A percentile compares a stretch with the other conserved stretches of the same genome.
These are phyloP conservation scores for Paracoccidioides lutzii DNA, from an alignment of 2,329 filamentous ascomycete species.

Conservation along the genomic window DNA sequence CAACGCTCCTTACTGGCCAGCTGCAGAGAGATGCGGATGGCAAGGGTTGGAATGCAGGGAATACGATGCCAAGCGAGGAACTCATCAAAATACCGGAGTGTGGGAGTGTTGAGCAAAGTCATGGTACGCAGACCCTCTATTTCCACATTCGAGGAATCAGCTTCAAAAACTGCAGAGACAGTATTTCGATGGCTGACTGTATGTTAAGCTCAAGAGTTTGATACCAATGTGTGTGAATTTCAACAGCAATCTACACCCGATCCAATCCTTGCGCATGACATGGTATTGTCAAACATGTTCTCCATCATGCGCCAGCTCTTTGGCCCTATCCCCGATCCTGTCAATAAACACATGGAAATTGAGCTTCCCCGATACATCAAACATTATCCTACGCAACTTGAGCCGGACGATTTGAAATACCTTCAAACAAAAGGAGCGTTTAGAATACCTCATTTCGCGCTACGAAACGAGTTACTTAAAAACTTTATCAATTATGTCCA, in stretches of 20 bases:
- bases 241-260: not conserved
- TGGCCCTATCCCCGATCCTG: constrained; percentile 31
- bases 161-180: no score
- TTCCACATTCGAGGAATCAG: not conserved
- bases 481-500: constrained; percentile 83
- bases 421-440: constrained; percentile 74
- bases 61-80: not conserved
- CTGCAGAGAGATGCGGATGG: constrained; percentile 3
- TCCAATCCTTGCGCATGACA: not conserved
- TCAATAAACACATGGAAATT: constrained; percentile 33
- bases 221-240: not conserved
- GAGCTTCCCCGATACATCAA: constrained; percentile 59
- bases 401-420: constrained; percentile 70
- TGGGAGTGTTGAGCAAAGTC: constrained; percentile 15
- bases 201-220: not conserved
- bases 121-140: constrained; percentile 22
- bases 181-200: constrained; percentile 17
- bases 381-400: constrained; percentile 62
- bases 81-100: not conserved
- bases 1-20: constrained; percentile 4
- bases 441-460: constrained; percentile 52
- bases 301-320: constrained; percentile 26
- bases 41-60: constrained; percentile 22
- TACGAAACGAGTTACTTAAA: constrained; percentile 71
- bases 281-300: constrained; percentile 18